A percentile compares a stretch with the other conserved stretches of the same genome.
phyloP scores from a whole-genome alignment of 345 rosid species.

The Hibiscus tridactylites region DNA sequence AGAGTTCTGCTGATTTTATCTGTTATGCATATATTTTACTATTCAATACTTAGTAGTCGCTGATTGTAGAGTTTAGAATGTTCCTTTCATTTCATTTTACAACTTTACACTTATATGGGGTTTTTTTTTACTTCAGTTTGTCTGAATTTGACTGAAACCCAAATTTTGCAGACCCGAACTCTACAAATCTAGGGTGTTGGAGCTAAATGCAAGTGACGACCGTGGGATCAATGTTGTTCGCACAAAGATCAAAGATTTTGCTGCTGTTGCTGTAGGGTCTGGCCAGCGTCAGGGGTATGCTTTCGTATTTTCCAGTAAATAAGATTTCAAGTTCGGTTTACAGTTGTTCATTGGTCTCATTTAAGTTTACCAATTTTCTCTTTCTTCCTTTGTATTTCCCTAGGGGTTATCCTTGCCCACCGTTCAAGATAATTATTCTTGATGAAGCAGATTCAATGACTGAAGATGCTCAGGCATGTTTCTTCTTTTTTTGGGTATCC shows the following conservation, averaged over 20 bases:
- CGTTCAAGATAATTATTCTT: constrained; percentile 78
- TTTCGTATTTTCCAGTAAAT: not conserved
- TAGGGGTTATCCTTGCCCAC: constrained; percentile 90
- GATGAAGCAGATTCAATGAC: constrained; percentile 99
- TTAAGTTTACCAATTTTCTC: not conserved
- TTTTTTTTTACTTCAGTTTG: constrained; percentile 5
- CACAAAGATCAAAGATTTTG: constrained; percentile 92
- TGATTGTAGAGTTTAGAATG: not conserved
- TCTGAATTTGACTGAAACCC: constrained; percentile 4
- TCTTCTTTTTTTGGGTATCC: not conserved
- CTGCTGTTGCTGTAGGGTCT: constrained; percentile 87
- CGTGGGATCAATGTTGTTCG: constrained; percentile 96
- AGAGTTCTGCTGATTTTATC: not conserved
- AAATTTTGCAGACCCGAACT: constrained; percentile 65
- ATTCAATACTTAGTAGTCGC: not conserved
- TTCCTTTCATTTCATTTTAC: constrained; percentile 5
- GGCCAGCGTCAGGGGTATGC: constrained; percentile 60
- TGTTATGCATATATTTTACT: not conserved
- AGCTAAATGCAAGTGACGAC: constrained; percentile 97
- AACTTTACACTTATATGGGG: not conserved
- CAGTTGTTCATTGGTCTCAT: not conserved
- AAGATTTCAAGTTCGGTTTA: not conserved
- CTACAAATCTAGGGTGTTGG: constrained; percentile 88
- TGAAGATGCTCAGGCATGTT: constrained; percentile 94
- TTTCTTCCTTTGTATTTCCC: constrained; percentile 1